Evolutionary conservation across 805 yeast species (phyloP).

Genomic region (Lipomyces yamanashiensis): DNA sequence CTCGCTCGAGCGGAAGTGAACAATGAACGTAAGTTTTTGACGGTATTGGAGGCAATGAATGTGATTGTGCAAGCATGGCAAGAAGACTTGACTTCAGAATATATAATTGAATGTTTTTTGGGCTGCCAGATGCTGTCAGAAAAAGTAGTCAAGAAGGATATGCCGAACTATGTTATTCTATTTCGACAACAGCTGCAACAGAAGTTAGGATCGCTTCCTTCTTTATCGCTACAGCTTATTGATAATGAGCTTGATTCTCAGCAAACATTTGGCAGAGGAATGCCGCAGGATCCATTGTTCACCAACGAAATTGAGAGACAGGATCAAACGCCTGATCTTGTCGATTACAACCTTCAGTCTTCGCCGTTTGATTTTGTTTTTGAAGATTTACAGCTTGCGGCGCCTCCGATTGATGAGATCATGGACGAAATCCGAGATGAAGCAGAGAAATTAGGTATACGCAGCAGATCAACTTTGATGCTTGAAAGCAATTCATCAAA

Average conservation of each 20-base stretch:
- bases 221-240: neutral
- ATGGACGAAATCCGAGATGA: conserved; percentile 31
- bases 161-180: neutral
- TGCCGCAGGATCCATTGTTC: neutral
- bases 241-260: neutral
- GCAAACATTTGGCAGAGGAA: neutral
- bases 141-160: neutral
- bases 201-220: neutral
- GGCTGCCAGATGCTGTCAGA: conserved; percentile 1
- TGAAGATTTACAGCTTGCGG: conserved; percentile 11
- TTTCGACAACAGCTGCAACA: conserved; percentile 10
- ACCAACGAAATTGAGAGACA: neutral
- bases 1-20: conserved; percentile 18
- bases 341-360: neutral
- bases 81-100: conserved; percentile 25
- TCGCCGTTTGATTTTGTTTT: neutral
- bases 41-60: conserved; percentile 30
- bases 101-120: conserved; percentile 21
- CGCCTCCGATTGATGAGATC: conserved; percentile 31
- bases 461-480: neutral
- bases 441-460: conserved; percentile 13
- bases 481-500: neutral
- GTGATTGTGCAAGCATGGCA: conserved; percentile 30
- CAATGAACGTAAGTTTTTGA: conserved; percentile 13
- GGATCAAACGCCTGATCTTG: neutral